Conservation (phyloP, 1,284 basidiomycete species). For the Psilocybe mexicana region DNA sequence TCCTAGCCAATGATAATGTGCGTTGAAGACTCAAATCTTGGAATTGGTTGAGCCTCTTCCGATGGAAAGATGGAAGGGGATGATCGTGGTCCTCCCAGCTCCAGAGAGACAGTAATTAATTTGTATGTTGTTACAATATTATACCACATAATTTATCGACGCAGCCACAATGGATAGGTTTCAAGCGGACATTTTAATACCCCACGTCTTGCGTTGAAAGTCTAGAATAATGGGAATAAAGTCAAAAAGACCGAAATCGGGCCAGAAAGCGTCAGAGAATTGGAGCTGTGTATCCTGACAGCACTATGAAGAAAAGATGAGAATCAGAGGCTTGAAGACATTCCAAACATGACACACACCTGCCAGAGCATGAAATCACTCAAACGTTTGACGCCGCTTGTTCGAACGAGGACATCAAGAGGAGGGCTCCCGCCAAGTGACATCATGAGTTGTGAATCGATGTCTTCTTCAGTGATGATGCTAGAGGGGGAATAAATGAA, state of each 20-base stretch:
- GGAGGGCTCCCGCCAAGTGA: slow-evolving; percentile 71
- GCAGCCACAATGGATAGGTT: not conserved
- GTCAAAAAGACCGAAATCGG: slow-evolving; percentile 88
- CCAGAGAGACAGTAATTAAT: too few species aligned
- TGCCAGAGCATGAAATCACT: slow-evolving; percentile 97
- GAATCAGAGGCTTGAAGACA: not conserved
- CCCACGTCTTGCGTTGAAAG: slow-evolving; percentile 29
- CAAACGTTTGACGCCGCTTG: slow-evolving; percentile 87
- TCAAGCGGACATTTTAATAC: slow-evolving; percentile 18
- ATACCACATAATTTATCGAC: not conserved
- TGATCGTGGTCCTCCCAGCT: too few species aligned
- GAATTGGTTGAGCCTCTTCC: too few species aligned
- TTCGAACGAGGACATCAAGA: slow-evolving; percentile 90
- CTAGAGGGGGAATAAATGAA: slow-evolving; percentile 17
- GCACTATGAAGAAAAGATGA: slow-evolving; percentile 43
- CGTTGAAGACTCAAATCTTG: too few species aligned
- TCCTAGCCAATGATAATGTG: not conserved
- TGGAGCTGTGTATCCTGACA: slow-evolving; percentile 88
- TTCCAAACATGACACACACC: slow-evolving; percentile 44
- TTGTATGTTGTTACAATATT: not conserved
- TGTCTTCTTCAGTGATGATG: slow-evolving; percentile 62
- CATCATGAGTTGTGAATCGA: slow-evolving; percentile 70
- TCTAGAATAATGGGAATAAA: slow-evolving; percentile 37
- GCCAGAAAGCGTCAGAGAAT: slow-evolving; percentile 92
- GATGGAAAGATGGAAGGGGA: too few species aligned